Conservation (phyloP, 169 alveolate species). For the Plasmodium cynomolgi region DNA sequence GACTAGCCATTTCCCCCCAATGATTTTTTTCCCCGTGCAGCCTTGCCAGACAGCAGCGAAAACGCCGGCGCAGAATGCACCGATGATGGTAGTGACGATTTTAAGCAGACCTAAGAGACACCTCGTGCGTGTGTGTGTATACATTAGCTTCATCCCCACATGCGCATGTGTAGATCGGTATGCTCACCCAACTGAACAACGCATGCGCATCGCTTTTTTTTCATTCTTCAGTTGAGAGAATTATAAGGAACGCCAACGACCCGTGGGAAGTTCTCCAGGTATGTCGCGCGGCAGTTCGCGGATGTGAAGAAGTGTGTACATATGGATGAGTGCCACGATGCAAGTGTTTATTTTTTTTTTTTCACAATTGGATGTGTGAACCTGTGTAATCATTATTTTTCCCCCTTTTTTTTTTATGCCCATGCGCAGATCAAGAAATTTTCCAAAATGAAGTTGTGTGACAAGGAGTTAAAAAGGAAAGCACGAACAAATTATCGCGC, state of each 20-base stretch:
- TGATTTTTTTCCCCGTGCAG: neutral
- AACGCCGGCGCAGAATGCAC: neutral
- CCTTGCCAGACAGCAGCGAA: neutral
- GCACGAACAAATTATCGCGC: slow-evolving; percentile 33
- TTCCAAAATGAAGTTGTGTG: neutral
- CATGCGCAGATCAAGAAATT: slow-evolving; percentile 5
- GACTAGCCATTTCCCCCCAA: neutral
- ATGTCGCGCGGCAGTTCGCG: neutral
- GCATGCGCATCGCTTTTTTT: neutral
- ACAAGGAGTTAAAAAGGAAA: slow-evolving; percentile 15
- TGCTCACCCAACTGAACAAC: neutral
- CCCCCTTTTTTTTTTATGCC: neutral
- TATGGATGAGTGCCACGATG: neutral
- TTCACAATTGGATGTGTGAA: neutral
- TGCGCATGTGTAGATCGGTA: neutral
- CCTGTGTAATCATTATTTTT: neutral
- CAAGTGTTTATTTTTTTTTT: neutral
- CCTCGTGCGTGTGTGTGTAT: neutral
- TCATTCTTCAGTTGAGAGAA: slow-evolving; percentile 36
- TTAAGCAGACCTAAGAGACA: neutral
- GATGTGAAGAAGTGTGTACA: neutral
- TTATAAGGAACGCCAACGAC: slow-evolving; percentile 46
- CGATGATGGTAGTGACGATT: neutral
- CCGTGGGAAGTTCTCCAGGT: slow-evolving; percentile 69
- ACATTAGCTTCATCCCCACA: neutral